Evolutionary conservation across 2,329 filamentous ascomycete genomes (phyloP), one percentile per base, ranked within the genome.

Genomic region (Ascochyta viciae-villosae): DNA sequence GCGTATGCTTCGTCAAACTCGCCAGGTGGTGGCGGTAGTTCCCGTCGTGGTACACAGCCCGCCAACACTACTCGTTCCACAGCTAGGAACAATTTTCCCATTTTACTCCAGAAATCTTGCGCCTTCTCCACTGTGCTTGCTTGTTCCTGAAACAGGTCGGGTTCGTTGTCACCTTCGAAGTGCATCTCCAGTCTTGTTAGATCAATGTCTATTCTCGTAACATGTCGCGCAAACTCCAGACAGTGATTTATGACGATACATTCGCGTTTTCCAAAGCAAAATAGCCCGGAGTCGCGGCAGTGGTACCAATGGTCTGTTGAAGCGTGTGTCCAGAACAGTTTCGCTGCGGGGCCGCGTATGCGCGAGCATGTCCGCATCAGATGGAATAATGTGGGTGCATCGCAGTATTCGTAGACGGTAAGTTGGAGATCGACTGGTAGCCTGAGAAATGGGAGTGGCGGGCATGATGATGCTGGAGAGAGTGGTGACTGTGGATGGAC

Each of bases 371-470:
- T 57, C 9, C 31, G 49, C 49, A 53, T 53, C 0, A 57, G 34
- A 5, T 50, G 44, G 6, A 52, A 57, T 8, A 57, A 29, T 4
- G 49, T 57, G 12, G 49, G 41, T 19, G 16, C 19, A 29, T 57
- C 49, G 45, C 63, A 64, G 26, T 50, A 54, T 22, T 50, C 47
- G 56, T 64, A 68, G 35, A 71, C 63, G 12, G 62, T 54, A 54
- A 66, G 59, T 42, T 68, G 65, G 26, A 69, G 52, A 41, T 71
- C 67, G 45, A 61, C 43, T 7, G 65, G 67, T 5, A 71, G 62
- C 39, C 51, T 58, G 16, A 70, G 34, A 45, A 71, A 63, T 8
- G 49, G 60, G 6, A 64, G 66, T 22, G 3, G 37, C 27, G 24
- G 4, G 15, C 26, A 13, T 22, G 27, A 16, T 3, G 15, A 6